Evolutionary conservation across 768 basidiomycete genomes (phyloP), one percentile per base, ranked within the genome.

Genomic region (Kwoniella dejecticola): DNA sequence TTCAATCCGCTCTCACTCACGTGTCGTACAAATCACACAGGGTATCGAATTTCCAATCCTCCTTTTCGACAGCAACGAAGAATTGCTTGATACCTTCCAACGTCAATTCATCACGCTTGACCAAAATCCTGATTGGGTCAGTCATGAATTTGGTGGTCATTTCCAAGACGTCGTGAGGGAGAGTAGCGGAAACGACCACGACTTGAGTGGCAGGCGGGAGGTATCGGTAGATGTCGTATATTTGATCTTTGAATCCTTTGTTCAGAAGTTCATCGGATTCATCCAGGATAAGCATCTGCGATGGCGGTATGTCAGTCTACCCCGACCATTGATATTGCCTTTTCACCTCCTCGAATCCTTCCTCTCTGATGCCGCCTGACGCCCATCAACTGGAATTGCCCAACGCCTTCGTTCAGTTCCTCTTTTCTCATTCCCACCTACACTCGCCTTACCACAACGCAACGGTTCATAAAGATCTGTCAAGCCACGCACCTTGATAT

Each of bases 41-140:
- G 0, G 94, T 97, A 81, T 97, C 94, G 75, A 96, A 94, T 78
- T 99, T 99, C 94, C 94, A 97, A 77, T 99, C 95, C 80, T 99
- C 95, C 82, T 97, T 96, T 81, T 97, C 95, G 57, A 99, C 95
- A 46, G 94, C 95, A 52, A 99, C 91, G 83, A 75, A 79, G 79
- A 80, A 79, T 66, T 80, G 79, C 60, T 75, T 72, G 72, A 80
- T 78, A 65, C 81, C 81, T 66, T 99, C 95, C 58, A 97, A 84
- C 52, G 95, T 96, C 84, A 97, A 85, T 81, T 99, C 95, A 76
- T 97, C 94, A 88, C 93, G 91, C 84, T 97, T 96, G 80, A 98
- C 94, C 70, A 97, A 88, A 71, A 99, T 96, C 46, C 92, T 89
- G 77, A 98, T 92, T 31, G 95, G 95, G 80, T 97, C 93, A 49